phyloP scores from a whole-genome alignment of 1,284 basidiomycete genomes.

The Pascua sp. region DNA sequence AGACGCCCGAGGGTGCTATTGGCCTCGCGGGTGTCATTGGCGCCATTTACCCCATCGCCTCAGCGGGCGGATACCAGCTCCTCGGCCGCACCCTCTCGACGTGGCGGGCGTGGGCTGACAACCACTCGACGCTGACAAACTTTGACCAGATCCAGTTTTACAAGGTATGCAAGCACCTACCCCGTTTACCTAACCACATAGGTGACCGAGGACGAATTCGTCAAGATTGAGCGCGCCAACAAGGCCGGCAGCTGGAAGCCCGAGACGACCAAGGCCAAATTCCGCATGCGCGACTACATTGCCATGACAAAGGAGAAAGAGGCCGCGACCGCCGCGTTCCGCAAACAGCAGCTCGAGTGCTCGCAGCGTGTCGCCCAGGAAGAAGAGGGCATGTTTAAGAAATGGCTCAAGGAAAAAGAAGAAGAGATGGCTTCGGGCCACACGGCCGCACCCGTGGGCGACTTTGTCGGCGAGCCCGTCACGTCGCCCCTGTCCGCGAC shows the following conservation, averaged over 20 bases:
- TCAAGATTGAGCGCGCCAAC: conserved; percentile 58
- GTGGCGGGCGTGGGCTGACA: conserved; percentile 40
- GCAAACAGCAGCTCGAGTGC: conserved; percentile 34
- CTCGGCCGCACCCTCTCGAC: conserved; percentile 50
- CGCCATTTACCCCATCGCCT: conserved; percentile 65
- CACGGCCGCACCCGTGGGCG: neutral
- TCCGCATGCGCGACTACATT: conserved; percentile 23
- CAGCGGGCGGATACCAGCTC: conserved; percentile 64
- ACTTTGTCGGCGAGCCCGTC: conserved; percentile 23
- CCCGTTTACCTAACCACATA: conserved; percentile 3
- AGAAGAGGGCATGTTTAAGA: conserved; percentile 28
- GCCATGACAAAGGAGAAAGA: conserved; percentile 9
- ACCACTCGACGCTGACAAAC: conserved; percentile 61
- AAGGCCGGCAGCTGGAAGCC: conserved; percentile 60
- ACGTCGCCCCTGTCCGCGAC: conserved; percentile 56
- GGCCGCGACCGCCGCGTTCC: conserved; percentile 53
- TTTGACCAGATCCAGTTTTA: conserved; percentile 61
- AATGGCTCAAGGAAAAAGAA: conserved; percentile 15
- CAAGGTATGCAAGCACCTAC: neutral
- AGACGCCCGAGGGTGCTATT: conserved; percentile 55
- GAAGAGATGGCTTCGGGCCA: conserved; percentile 13
- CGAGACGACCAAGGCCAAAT: conserved; percentile 46
- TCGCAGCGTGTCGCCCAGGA: conserved; percentile 22
- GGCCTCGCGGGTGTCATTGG: conserved; percentile 53
- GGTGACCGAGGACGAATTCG: conserved; percentile 29